Percentiles rank a stretch among this genome's conserved stretches.
These are phyloP conservation scores for Artemisia annua DNA, from an alignment of 129 eudicot species.

Conservation along the genomic window DNA sequence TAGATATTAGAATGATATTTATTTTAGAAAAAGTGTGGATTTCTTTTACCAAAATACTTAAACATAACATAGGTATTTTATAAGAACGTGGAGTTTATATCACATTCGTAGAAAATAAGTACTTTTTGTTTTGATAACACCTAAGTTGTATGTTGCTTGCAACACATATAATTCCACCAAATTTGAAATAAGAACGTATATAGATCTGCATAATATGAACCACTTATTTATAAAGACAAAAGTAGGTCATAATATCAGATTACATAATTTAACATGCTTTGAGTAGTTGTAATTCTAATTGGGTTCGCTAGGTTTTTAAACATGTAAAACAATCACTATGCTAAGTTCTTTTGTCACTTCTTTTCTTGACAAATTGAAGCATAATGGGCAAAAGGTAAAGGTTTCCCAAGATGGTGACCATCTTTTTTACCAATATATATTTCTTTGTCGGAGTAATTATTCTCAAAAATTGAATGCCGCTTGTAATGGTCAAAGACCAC, in stretches of 20 bases:
- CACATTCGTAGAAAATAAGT: too few species aligned
- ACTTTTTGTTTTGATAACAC: too few species aligned
- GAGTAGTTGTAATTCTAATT: background rate
- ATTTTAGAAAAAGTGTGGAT: too few species aligned
- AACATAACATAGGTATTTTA: too few species aligned
- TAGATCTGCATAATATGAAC: too few species aligned
- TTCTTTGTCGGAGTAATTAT: background rate
- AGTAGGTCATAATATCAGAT: background rate
- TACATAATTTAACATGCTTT: background rate
- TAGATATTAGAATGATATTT: too few species aligned
- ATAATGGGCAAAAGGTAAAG: background rate
- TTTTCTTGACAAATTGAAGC: background rate
- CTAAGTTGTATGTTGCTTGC: too few species aligned
- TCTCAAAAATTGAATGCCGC: background rate
- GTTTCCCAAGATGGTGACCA: background rate
- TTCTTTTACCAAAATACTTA: too few species aligned
- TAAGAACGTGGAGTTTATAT: too few species aligned
- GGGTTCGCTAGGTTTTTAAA: background rate
- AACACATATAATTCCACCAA: too few species aligned
- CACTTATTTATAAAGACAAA: too few species aligned
- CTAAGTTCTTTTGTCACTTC: background rate
- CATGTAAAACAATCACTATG: background rate
- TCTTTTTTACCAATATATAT: background rate
- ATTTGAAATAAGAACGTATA: too few species aligned
- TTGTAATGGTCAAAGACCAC: background rate